Base-by-base conservation (phyloP, 768 basidiomycete genomes). In the Gelatoporia subvermispora region DNA sequence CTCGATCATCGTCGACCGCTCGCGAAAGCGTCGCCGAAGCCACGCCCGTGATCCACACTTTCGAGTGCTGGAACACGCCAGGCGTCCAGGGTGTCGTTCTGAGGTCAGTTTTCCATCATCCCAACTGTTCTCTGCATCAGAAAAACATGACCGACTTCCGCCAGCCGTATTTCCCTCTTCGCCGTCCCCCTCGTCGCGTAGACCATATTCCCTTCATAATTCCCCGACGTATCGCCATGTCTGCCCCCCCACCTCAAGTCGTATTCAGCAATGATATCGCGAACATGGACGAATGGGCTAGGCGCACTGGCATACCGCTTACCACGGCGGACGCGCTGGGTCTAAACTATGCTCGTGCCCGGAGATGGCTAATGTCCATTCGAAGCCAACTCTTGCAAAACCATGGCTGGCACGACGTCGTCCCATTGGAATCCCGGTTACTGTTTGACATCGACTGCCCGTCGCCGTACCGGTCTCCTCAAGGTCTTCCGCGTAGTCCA, bases 271-370 rank as follows among this genome's bases (percentile, higher is more conserved):
- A 81, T 65, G 82, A 88, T 60, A 85, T 91, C 64, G 73, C 74
- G 49, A 82, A 84, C 64, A 87, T 92, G 83, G 85, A 89, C 67
- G 82, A 76, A 50, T 92, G 88, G 88, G 85, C 89, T 0, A 73
- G 70, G 47, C 80, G 88, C 50, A 89, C 88, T 0, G 75, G 80
- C 63, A 88, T 92, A 43, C 86, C 87, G 37, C 74, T 92, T 52
- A 88, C 87, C 56, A 88, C 84, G 45, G 88, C 86, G 43, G 88
- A 90, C 56, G 85, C 87, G 24, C 71, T 92, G 47, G 87, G 87
- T 17, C 79, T 81, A 11, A 85, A 83, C 45, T 92, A 92, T 65
- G 85, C 88, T 42, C 80, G 84, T 35, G 84, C 88, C 21, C 88
- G 88, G 59, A 81, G 82, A 48, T 87, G 85, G 85, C 67, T 92